Base-by-base conservation (phyloP, 768 basidiomycete genomes). In the Panus rudis region DNA sequence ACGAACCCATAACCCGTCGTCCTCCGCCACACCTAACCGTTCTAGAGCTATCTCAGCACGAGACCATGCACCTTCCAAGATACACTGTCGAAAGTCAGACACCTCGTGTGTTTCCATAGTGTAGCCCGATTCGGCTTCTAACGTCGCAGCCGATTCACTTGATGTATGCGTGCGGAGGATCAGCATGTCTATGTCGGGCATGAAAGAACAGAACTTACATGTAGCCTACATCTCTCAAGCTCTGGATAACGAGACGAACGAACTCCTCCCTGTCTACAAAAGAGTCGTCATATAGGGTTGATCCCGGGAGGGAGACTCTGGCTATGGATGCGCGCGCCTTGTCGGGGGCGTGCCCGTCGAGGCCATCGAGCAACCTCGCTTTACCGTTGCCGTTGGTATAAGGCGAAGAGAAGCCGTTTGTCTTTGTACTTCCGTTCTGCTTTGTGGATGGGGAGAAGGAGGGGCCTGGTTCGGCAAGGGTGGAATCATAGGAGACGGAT, bases 81-180 rank as follows among this genome's bases (percentile, higher is more conserved):
- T 79, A 56, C 83, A 79, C 39, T 78, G 73, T 51, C 89, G 74
- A 59, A 97, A 93, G 45, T 84, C 76, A 3, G 82, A 70, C 4
- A 93, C 90, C 48, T 84, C 73, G 13, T 76, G 65, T 17, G 79
- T 71, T 58, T 96, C 92, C 67, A 93, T 76, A 28, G 78, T 69
- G 64, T 89, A 94, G 5, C 92, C 93, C 6, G 92, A 96, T 64
- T 97, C 92, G 4, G 83, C 85, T 64, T 96, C 91, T 41, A 97
- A 73, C 2, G 84, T 85, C 14, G 81, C 76, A 20, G 92, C 92
- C 20, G 90, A 84, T 69, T 92, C 85, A 47, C 92, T 97, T 56
- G 23, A 45, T 35, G 31, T 48, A 47, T 45, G 30, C 47, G 45
- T 55, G 42, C 33, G n/a, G n/a, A n/a, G n/a, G n/a, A 48, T 52